These are phyloP conservation scores for Solanum pennellii DNA, from an alignment of 257 asterid species.

Conservation along the genomic window DNA sequence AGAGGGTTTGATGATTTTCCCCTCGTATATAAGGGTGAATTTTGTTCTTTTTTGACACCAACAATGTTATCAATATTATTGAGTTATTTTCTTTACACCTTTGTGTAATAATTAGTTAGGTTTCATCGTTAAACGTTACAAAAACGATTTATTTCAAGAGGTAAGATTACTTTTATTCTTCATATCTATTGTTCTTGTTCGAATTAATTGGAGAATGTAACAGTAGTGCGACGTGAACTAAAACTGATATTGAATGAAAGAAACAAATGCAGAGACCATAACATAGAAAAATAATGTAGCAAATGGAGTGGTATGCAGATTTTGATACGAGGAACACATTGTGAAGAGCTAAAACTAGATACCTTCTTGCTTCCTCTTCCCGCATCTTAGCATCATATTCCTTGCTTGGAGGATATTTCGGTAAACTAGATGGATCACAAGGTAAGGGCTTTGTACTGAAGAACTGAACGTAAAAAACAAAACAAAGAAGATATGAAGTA, in stretches of 20 bases:
- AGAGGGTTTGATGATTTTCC: neutral
- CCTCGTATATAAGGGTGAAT: neutral
- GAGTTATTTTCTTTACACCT: neutral
- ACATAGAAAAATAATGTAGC: neutral
- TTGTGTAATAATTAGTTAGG: neutral
- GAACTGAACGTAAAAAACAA: conserved; percentile 22
- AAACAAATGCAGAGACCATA: neutral
- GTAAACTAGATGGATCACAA: conserved; percentile 38
- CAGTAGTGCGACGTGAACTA: neutral
- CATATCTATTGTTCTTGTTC: neutral
- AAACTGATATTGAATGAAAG: neutral
- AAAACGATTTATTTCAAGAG: neutral
- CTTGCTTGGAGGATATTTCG: conserved; percentile 45
- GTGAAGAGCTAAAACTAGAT: neutral
- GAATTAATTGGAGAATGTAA: neutral
- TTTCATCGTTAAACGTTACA: neutral
- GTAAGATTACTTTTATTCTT: neutral
- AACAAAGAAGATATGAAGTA: neutral
- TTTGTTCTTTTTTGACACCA: neutral
- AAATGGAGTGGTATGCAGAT: neutral
- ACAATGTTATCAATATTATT: neutral
- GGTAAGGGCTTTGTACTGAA: conserved; percentile 36
- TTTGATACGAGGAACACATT: neutral
- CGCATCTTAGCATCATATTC: conserved; percentile 33
- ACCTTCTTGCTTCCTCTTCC: conserved; percentile 47